phyloP scores from a whole-genome alignment of 495 filamentous ascomycete species.

The Aspergillus avenaceus region DNA sequence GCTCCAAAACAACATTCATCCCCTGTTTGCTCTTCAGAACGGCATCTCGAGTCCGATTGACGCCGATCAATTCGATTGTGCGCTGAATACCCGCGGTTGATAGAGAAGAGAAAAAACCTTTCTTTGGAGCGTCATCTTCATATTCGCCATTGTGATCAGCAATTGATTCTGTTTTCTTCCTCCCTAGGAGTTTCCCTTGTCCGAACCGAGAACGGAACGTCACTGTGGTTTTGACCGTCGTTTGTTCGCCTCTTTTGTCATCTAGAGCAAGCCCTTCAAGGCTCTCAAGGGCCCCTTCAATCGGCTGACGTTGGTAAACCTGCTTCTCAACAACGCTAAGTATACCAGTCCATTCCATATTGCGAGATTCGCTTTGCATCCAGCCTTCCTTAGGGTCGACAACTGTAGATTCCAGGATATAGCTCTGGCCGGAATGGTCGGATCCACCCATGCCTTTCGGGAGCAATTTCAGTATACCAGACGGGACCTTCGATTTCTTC shows the following conservation, averaged over 20 bases:
- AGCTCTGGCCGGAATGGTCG: conserved; percentile 70
- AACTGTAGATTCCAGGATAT: conserved; percentile 86
- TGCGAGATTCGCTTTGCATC: conserved; percentile 79
- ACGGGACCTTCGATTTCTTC: conserved; percentile 86
- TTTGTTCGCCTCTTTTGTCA: conserved; percentile 52
- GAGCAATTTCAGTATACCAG: conserved; percentile 75
- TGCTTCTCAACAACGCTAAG: conserved; percentile 90
- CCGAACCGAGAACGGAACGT: conserved; percentile 79
- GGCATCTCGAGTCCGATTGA: conserved; percentile 77
- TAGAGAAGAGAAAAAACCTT: conserved; percentile 65
- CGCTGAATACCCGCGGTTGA: conserved; percentile 78
- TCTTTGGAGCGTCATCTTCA: conserved; percentile 54
- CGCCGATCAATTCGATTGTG: conserved; percentile 84
- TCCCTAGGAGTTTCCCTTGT: conserved; percentile 63
- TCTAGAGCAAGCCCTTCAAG: conserved; percentile 30
- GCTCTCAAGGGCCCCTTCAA: conserved; percentile 16
- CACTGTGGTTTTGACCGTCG: conserved; percentile 78
- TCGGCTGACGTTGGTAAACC: conserved; percentile 53
- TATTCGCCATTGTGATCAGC: conserved; percentile 22
- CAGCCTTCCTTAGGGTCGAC: conserved; percentile 88
- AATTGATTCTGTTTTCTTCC: conserved; percentile 28
- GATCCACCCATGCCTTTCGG: conserved; percentile 71
- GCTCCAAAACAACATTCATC: conserved; percentile 90
- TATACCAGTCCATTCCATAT: conserved; percentile 88
- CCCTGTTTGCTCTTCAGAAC: conserved; percentile 86